Conservation (phyloP, 1,284 basidiomycete species). For the Leccinum fuscescens region DNA sequence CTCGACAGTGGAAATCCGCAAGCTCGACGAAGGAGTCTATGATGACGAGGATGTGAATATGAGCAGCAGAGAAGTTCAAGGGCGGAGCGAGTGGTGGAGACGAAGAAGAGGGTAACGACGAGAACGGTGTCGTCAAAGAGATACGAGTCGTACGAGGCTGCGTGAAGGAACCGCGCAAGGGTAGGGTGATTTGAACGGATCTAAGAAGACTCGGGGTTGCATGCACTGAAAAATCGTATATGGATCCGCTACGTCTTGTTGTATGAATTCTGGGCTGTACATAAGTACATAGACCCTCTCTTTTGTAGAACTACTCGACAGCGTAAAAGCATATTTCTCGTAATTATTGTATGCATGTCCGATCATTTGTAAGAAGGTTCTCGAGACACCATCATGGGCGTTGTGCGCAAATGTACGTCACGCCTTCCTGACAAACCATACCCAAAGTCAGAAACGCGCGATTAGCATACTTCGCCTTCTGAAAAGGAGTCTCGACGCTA, state of each 20-base stretch:
- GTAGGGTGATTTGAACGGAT: not conserved
- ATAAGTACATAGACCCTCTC: not conserved
- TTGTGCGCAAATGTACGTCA: not conserved
- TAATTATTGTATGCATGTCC: constrained; percentile 24
- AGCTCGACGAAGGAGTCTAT: constrained; percentile 56
- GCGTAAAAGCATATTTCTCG: not conserved
- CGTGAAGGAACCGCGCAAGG: constrained; percentile 29
- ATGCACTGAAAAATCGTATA: not conserved
- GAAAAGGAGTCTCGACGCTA: not conserved
- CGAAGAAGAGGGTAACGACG: constrained; percentile 40
- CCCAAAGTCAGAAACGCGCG: not conserved
- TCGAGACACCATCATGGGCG: not conserved
- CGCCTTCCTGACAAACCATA: not conserved
- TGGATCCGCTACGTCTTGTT: not conserved
- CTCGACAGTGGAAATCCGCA: constrained; percentile 79
- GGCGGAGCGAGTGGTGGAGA: constrained; percentile 60
- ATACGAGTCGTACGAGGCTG: constrained; percentile 65
- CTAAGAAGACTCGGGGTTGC: not conserved
- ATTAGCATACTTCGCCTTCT: not conserved
- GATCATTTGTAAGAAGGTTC: not conserved
- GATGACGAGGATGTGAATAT: constrained; percentile 26
- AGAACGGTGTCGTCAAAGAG: constrained; percentile 59
- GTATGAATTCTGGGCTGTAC: not conserved
- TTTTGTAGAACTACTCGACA: not conserved
- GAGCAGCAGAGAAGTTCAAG: constrained; percentile 36